These are phyloP conservation scores for Chytriomyces hyalinus DNA, from an alignment of 192 early-diverging fungal genomes.

Conservation along the genomic window DNA sequence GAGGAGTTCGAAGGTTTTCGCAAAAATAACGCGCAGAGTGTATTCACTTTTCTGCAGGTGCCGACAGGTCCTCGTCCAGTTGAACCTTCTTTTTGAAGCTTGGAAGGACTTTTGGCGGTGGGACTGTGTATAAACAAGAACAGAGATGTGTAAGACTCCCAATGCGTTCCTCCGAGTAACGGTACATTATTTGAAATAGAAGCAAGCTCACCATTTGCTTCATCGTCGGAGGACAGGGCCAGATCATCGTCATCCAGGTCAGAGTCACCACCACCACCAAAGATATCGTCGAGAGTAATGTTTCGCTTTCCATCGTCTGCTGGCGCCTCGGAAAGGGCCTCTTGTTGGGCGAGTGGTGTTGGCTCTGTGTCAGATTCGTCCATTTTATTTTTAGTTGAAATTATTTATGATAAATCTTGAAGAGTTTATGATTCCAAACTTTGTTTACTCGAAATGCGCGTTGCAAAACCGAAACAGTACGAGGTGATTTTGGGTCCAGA, in stretches of 20 bases:
- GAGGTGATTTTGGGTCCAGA: too few relatives aligned
- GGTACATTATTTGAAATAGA: neutral
- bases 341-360: neutral
- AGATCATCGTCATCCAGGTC: conserved; percentile 46
- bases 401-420: too few relatives aligned
- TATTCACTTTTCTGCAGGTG: too few relatives aligned
- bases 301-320: neutral
- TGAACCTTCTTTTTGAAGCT: conserved; percentile 50
- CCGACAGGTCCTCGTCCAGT: neutral
- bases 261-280: conserved; percentile 33
- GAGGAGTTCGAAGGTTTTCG: too few relatives aligned
- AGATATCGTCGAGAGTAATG: conserved; percentile 29
- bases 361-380: neutral
- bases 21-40: too few relatives aligned
- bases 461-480: too few relatives aligned
- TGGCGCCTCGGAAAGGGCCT: neutral
- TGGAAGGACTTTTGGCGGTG: conserved; percentile 32
- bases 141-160: neutral
- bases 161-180: neutral
- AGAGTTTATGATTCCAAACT: too few relatives aligned
- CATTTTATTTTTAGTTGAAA: too few relatives aligned
- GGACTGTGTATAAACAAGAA: neutral
- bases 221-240: conserved; percentile 37
- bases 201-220: conserved; percentile 12
- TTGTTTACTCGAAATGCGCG: too few relatives aligned